Conservation (phyloP, 352 stramenopile species). For the Globisporangium cederbergense region DNA sequence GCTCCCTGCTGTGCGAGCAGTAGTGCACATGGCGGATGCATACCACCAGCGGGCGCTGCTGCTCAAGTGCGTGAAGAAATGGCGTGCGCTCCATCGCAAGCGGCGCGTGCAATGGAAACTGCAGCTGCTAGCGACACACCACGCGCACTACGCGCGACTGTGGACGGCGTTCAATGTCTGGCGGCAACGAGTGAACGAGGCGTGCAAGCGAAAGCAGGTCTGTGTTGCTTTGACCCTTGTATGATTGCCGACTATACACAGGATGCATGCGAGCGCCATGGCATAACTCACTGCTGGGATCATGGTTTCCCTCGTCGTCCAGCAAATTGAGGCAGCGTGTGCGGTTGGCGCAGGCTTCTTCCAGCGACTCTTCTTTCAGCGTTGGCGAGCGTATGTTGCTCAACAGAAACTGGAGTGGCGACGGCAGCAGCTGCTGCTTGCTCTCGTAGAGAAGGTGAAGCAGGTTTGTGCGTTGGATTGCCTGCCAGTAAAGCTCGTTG, state of each 20-base stretch:
- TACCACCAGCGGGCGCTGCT: neutral
- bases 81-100: neutral
- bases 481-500: neutral
- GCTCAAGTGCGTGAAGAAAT: neutral
- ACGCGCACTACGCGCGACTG: conserved; percentile 14
- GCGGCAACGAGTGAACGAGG: neutral
- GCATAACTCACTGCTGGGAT: neutral
- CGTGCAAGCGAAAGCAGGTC: conserved; percentile 11
- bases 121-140: conserved; percentile 14
- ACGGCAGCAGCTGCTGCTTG: neutral
- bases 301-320: neutral
- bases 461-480: conserved; percentile 3
- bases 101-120: conserved; percentile 11
- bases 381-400: conserved; percentile 6
- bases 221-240: neutral
- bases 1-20: neutral
- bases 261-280: neutral
- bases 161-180: conserved; percentile 11
- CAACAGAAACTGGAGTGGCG: neutral
- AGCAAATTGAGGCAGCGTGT: conserved; percentile 18
- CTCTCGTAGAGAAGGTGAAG: neutral
- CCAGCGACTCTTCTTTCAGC: conserved; percentile 19
- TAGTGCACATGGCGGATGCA: neutral
- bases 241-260: neutral
- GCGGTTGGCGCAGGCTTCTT: conserved; percentile 13